Percentiles rank a stretch among this genome's conserved stretches.
Evolutionary conservation across 2,329 filamentous ascomycete species (phyloP).

Genomic region (Fusarium luffae): DNA sequence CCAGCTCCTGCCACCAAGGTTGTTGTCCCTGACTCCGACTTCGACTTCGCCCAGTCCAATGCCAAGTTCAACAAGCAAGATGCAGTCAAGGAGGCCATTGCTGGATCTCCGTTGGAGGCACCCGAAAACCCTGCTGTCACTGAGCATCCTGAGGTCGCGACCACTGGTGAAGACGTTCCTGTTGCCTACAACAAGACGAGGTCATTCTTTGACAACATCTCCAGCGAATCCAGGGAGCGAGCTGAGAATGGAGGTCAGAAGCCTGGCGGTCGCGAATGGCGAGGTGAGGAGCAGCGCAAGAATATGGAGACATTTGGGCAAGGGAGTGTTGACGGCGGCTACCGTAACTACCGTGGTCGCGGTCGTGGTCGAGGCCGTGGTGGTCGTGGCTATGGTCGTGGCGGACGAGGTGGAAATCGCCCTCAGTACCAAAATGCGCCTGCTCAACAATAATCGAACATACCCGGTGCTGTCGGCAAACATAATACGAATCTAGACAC

Average conservation of each 20-base stretch:
- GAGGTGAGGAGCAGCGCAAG: constrained; percentile 90
- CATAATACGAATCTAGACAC: constrained; percentile 9
- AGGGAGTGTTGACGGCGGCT: constrained; percentile 87
- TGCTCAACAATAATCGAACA: constrained; percentile 44
- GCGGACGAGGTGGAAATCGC: constrained; percentile 54
- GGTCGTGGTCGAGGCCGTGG: constrained; percentile 76
- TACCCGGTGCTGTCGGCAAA: neutral
- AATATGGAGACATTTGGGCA: constrained; percentile 99
- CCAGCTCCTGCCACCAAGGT: constrained; percentile 70
- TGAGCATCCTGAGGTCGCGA: constrained; percentile 53
- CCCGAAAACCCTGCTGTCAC: constrained; percentile 52
- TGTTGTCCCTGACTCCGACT: constrained; percentile 90
- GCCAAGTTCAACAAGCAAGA: constrained; percentile 62
- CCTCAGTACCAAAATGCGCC: constrained; percentile 48
- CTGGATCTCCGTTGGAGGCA: constrained; percentile 74
- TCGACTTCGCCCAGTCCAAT: constrained; percentile 79
- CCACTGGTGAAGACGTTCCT: constrained; percentile 57
- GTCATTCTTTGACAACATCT: constrained; percentile 99
- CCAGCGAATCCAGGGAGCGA: constrained; percentile 90
- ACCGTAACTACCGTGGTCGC: constrained; percentile 81
- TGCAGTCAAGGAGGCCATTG: constrained; percentile 87
- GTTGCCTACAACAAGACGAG: constrained; percentile 83
- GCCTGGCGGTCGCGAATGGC: constrained; percentile 86
- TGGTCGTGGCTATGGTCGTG: constrained; percentile 53
- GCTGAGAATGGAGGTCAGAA: constrained; percentile 76